Evolutionary conservation across 2,329 filamentous ascomycete species (phyloP).

Genomic region (Beauveria australis): DNA sequence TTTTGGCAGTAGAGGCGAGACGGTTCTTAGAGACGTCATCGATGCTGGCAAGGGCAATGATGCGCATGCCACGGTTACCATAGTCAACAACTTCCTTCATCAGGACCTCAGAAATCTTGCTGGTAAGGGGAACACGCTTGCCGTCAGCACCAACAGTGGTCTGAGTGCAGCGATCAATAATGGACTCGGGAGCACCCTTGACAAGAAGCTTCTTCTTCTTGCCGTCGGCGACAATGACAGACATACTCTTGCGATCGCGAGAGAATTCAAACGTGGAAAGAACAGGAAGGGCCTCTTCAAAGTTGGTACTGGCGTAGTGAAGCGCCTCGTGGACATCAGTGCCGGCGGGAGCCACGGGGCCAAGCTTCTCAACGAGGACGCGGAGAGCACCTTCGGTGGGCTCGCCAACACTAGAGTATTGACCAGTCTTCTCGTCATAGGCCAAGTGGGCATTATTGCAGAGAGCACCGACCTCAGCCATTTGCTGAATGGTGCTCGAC

Average conservation of each 20-base stretch:
- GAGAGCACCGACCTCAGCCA: conserved; percentile 62
- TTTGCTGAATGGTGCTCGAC: conserved; percentile 72
- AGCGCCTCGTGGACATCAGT: conserved; percentile 54
- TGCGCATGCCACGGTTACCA: conserved; percentile 83
- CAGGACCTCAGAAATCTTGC: conserved; percentile 61
- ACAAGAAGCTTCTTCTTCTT: conserved; percentile 75
- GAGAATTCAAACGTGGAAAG: conserved; percentile 95
- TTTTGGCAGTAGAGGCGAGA: conserved; percentile 66
- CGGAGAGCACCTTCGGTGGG: conserved; percentile 91
- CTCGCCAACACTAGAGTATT: conserved; percentile 80
- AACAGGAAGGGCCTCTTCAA: conserved; percentile 66
- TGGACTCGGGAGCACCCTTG: conserved; percentile 91
- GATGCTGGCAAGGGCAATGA: conserved; percentile 85
- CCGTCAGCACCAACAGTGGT: conserved; percentile 70
- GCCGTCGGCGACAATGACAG: conserved; percentile 71
- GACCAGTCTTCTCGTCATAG: conserved; percentile 67
- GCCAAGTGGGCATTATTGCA: conserved; percentile 85
- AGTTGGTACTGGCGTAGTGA: conserved; percentile 76
- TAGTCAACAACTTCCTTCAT: conserved; percentile 78
- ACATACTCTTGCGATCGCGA: conserved; percentile 98
- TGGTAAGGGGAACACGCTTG: conserved; percentile 64
- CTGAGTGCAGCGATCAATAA: conserved; percentile 86
- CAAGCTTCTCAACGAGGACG: conserved; percentile 88
- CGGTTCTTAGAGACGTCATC: conserved; percentile 66
- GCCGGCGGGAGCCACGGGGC: conserved; percentile 59